phyloP scores from a whole-genome alignment of 1,284 basidiomycete genomes.

The Stygiomarasmius scandens region DNA sequence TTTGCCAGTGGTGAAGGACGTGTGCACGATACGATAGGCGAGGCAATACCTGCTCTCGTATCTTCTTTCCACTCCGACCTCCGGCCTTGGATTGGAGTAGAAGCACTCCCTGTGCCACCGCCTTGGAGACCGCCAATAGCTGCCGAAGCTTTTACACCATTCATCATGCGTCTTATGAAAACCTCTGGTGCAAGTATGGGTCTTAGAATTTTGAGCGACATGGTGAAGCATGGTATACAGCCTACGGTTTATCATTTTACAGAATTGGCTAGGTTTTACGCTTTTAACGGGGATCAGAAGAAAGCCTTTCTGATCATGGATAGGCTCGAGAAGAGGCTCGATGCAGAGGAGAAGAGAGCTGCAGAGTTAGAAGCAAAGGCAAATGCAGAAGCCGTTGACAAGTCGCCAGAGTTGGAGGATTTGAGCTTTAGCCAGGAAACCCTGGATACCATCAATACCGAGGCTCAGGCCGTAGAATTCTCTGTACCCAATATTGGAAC shows the following conservation, averaged over 20 bases:
- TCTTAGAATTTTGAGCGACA: slow-evolving; percentile 36
- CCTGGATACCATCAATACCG: too few species aligned
- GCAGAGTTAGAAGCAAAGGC: background rate
- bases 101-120: slow-evolving; percentile 33
- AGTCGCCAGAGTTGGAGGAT: background rate
- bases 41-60: slow-evolving; percentile 2
- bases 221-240: slow-evolving; percentile 33
- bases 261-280: slow-evolving; percentile 39
- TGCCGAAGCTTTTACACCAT: slow-evolving; percentile 39
- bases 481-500: too few species aligned
- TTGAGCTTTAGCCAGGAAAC: background rate
- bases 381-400: background rate
- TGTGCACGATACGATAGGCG: background rate
- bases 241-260: slow-evolving; percentile 43
- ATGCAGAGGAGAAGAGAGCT: background rate
- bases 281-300: slow-evolving; percentile 27
- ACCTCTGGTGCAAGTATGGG: slow-evolving; percentile 26
- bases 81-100: slow-evolving; percentile 18
- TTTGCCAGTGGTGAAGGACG: background rate
- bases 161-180: slow-evolving; percentile 35
- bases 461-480: too few species aligned
- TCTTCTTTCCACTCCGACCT: background rate
- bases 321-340: slow-evolving; percentile 28
- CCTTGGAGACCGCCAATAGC: slow-evolving; percentile 8
- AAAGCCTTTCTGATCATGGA: slow-evolving; percentile 35